Evolutionary conservation across 768 basidiomycete species (phyloP), one percentile per base, ranked within the genome.

Genomic region (Tylopilus subfusipes): DNA sequence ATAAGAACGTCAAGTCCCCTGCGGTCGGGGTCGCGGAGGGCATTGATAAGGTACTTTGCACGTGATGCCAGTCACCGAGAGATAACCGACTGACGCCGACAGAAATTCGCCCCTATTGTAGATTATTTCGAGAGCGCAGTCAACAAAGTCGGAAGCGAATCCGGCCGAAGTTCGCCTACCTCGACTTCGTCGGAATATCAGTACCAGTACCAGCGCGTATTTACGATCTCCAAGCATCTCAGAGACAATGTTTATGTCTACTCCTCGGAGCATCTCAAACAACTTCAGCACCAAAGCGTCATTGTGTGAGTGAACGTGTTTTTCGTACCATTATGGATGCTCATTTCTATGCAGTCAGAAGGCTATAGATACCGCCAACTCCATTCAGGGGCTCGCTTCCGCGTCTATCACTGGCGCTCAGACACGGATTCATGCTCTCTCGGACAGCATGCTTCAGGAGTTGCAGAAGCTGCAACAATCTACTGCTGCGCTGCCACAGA

Each of bases 161-260:
- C 78, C 31, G 75, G 75, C 18, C 67, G 76, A 8, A 73, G 80
- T 29, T 73, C 74, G 6, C 72, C 79, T 12, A 74, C 77, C 2
- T 74, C 82, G 24, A 68, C 70, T 16, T 66, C 79, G n/a, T 75
- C 78, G 12, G 80, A 84, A 59, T 73, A 78, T 42, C 80, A 87
- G 67, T 88, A 82, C 61, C 90, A 92, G 72, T 88, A 89, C 63
- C 87, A 89, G 66, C 88, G 90, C 44, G 88, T 81, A 43, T 75
- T 81, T 56, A 75, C 76, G 34, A 79, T 93, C 48, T 85, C 88
- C 30, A 79, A 77, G 61, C 80, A 81, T 39, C 74, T 90, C 56
- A 78, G 76, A 55, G 82, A 83, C 59, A 81, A 85, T 62, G 63
- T 90, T 42, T 80, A 79, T 56, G 79, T 74, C 27, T 86, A 85